Evolutionary conservation across 495 filamentous ascomycete species (phyloP).

Genomic region (Penicillium silybi): DNA sequence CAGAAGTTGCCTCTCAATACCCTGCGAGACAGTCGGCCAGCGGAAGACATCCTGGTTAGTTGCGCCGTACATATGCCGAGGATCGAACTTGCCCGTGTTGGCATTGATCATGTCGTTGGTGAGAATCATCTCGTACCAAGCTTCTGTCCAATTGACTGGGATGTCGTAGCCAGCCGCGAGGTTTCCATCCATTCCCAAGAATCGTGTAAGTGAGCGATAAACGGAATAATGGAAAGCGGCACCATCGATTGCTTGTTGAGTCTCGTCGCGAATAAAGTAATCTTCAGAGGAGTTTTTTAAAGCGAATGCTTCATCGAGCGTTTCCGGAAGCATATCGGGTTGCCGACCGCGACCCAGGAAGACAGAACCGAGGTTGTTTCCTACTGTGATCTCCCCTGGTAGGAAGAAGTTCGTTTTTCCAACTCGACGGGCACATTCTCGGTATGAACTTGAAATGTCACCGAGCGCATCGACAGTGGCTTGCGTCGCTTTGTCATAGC

Average conservation of each 20-base stretch:
- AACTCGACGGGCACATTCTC: slow-evolving; percentile 52
- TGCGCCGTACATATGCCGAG: slow-evolving; percentile 65
- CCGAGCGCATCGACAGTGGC: slow-evolving; percentile 62
- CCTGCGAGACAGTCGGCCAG: slow-evolving; percentile 64
- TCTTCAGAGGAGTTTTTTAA: slow-evolving; percentile 42
- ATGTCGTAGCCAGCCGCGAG: slow-evolving; percentile 58
- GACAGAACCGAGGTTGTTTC: slow-evolving; percentile 60
- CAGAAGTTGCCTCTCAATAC: slow-evolving; percentile 58
- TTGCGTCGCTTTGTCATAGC: slow-evolving; percentile 66
- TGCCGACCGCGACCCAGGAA: slow-evolving; percentile 65
- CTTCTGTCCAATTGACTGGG: slow-evolving; percentile 57
- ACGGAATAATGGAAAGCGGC: slow-evolving; percentile 69
- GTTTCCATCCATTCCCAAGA: slow-evolving; percentile 62
- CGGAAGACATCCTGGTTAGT: slow-evolving; percentile 75
- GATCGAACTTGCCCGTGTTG: slow-evolving; percentile 64
- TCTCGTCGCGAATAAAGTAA: slow-evolving; percentile 55
- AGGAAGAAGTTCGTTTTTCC: slow-evolving; percentile 64
- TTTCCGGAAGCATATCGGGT: slow-evolving; percentile 46
- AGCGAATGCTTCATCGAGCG: slow-evolving; percentile 43
- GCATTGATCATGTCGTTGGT: slow-evolving; percentile 65
- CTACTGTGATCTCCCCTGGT: slow-evolving; percentile 61
- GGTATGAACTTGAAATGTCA: slow-evolving; percentile 49
- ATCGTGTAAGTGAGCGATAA: slow-evolving; percentile 64
- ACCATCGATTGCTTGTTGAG: slow-evolving; percentile 57
- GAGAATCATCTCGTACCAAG: slow-evolving; percentile 57